Evolutionary conservation across 139 green algal species (phyloP), one percentile per base, ranked within the genome.

Genomic region (Asterochloris sp.): DNA sequence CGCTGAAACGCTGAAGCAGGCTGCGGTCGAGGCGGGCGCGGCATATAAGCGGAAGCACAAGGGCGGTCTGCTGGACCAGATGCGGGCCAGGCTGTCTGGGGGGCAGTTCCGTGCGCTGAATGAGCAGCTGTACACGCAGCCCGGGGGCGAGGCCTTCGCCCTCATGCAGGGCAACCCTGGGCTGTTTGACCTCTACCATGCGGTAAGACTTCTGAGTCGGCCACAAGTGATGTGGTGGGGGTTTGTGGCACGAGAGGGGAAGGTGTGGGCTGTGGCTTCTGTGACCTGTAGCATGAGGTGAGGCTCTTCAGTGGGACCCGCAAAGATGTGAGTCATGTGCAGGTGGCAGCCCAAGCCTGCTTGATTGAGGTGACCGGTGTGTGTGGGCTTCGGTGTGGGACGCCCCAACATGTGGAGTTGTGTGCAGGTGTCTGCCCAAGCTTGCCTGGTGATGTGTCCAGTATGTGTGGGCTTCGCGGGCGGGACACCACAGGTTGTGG

Each of bases 81-180:
- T 98, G 90, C 85, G 87, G 0, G 88, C 90, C 17, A 83, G 87
- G 61, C 86, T 98, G 78, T 75, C 85, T 73, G 93, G 96, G 21
- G 93, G 96, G 2, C 92, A 89, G 0, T 99, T 99, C 88, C 89
- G 96, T 63, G 93, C 85, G 86, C 91, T 99, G 24, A 99, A 99
- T 81, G 96, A 99, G 89, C 69, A 89, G 81, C 90, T 99, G 63
- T 99, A 99, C 93, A 99, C 94, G 14, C 87, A 80, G 23, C 87
- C 80, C 9, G 94, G 95, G 0, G 78, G 85, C 11, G 78, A 94
- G 0, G 91, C 92, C 1, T 90, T 93, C 12, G 0, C 16, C 0
- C 79, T 96, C 85, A 94, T 98, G 86, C 82, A 92, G 28, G 69
- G 83, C 24, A n/a, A 91, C 27, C 93, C 92, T 0, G 83, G 90